Evolutionary conservation across 2,329 filamentous ascomycete genomes (phyloP), one percentile per base, ranked within the genome.

Genomic region (Fusarium nelsonii): DNA sequence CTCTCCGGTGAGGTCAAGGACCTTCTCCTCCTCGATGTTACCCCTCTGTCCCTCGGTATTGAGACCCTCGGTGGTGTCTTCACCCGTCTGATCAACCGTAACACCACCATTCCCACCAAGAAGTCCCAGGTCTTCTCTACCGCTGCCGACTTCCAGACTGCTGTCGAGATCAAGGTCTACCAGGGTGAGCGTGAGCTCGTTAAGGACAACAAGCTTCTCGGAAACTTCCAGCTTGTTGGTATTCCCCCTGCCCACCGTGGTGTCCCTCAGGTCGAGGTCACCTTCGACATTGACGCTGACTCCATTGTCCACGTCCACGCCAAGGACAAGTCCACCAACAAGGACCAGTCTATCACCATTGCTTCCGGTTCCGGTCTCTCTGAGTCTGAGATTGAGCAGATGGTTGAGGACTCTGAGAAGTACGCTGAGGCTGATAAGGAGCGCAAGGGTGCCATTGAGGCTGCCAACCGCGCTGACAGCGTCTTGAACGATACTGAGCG

Each of bases 111-210:
- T 79, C 95, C 95, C 60, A 98, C 95, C 85, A 97, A 97, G 91
- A 98, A 98, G 87, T 97, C 94, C 14, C 94, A 97, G 85, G 90
- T 94, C 79, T 98, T 98, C 90, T 97, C 94, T 58, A 98, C 95
- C 52, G 94, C 94, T 56, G 94, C 95, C 74, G 95, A 98, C 82
- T 97, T 97, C 92, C 95, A 98, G 88, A 97, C 93, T 69, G 95
- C 94, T 74, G 95, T 98, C 78, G 94, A 97, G 87, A 98, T 98
- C 88, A 97, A 98, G 92, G 95, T 98, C 71, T 98, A 90, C 92
- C 94, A 98, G 90, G 95, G 95, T 87, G 95, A 98, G 89, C 95
- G 95, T 92, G 94, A 97, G 87, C 93, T 97, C 70, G 94, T 97
- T 81, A 91, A 91, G 80, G 95, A 98, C 86, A 98, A 98, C 92